Evolutionary conservation across 306 rosid species (phyloP).

Genomic region (Macrotyloma uniflorum): DNA sequence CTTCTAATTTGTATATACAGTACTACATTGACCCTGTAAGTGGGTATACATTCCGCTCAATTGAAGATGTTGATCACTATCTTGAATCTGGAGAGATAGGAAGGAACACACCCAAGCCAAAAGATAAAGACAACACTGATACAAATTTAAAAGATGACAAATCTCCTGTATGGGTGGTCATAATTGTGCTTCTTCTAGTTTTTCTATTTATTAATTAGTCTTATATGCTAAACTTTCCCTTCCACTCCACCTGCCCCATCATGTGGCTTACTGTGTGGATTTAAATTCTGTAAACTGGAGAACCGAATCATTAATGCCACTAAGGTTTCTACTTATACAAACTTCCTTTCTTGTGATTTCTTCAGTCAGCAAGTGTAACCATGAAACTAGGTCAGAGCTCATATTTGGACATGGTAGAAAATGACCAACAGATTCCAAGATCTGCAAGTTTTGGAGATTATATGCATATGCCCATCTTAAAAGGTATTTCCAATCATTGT

Average conservation of each 20-base stretch:
- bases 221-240: slow-evolving; percentile 11
- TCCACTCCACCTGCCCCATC: neutral
- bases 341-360: slow-evolving; percentile 8
- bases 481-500: slow-evolving; percentile 37
- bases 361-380: slow-evolving; percentile 47
- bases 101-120: slow-evolving; percentile 44
- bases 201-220: neutral
- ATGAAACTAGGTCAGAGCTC: slow-evolving; percentile 45
- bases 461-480: slow-evolving; percentile 19
- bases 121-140: slow-evolving; percentile 21
- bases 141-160: slow-evolving; percentile 38
- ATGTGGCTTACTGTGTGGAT: neutral
- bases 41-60: slow-evolving; percentile 60
- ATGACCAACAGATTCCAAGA: slow-evolving; percentile 44
- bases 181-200: slow-evolving; percentile 24
- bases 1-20: slow-evolving; percentile 45
- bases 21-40: slow-evolving; percentile 68
- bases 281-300: slow-evolving; percentile 21
- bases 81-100: slow-evolving; percentile 55
- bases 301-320: neutral
- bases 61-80: slow-evolving; percentile 57
- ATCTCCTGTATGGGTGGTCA: slow-evolving; percentile 45
- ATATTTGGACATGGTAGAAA: slow-evolving; percentile 36
- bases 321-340: slow-evolving; percentile 27
- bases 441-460: slow-evolving; percentile 38